Conservation (phyloP, 2,329 filamentous ascomycete genomes). For the Botryotinia calthae region DNA sequence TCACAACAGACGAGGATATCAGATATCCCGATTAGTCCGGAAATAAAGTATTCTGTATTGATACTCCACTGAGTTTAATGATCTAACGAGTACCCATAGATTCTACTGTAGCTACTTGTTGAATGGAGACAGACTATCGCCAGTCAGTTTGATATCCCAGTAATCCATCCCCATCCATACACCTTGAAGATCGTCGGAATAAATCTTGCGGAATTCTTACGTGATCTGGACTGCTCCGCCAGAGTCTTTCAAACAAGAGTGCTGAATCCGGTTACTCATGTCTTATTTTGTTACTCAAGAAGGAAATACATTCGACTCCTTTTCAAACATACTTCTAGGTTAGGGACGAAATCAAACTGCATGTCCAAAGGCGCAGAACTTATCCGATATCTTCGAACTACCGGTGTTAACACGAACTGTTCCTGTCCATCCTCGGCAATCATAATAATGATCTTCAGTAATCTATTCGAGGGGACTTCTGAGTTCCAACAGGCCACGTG, state of each 20-base stretch:
- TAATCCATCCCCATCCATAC: background rate
- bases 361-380: background rate
- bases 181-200: background rate
- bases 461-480: background rate
- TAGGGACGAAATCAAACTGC: background rate
- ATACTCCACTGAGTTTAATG: background rate
- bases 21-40: background rate
- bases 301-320: background rate
- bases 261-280: background rate
- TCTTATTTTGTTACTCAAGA: background rate
- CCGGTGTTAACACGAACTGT: background rate
- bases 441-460: background rate
- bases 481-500: background rate
- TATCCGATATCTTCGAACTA: background rate
- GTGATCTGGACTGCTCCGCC: slow-evolving; percentile 1
- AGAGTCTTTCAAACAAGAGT: background rate
- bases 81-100: background rate
- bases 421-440: background rate
- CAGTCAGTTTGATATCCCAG: background rate
- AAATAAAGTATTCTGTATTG: background rate
- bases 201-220: slow-evolving; percentile 6
- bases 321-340: background rate
- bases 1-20: background rate
- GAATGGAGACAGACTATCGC: background rate
- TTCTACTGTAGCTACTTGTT: background rate